These are phyloP conservation scores for Ustilago trichophora DNA, from an alignment of 1,284 basidiomycete species.

Conservation along the genomic window DNA sequence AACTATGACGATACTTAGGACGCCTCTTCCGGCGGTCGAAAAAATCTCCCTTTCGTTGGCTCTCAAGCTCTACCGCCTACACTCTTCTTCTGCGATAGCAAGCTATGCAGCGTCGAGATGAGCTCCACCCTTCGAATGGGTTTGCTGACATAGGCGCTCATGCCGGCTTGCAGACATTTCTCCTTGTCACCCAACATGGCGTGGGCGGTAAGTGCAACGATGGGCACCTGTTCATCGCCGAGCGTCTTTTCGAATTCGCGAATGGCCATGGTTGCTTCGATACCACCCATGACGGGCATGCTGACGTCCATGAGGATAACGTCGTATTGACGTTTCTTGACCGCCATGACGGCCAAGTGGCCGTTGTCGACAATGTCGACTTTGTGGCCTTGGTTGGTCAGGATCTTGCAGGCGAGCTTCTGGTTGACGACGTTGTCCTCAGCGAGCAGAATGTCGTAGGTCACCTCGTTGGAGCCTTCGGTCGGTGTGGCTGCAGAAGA, in stretches of 20 bases:
- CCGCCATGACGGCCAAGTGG: slow-evolving; percentile 85
- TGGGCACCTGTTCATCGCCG: slow-evolving; percentile 80
- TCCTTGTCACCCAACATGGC: slow-evolving; percentile 70
- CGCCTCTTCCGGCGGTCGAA: slow-evolving; percentile 16
- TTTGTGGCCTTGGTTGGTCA: slow-evolving; percentile 94
- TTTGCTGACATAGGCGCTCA: slow-evolving; percentile 63
- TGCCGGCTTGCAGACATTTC: slow-evolving; percentile 62
- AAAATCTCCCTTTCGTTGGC: too few relatives aligned
- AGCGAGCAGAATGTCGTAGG: slow-evolving; percentile 92
- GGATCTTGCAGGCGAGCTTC: slow-evolving; percentile 92
- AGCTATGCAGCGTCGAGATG: slow-evolving; percentile 57
- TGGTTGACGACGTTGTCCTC: slow-evolving; percentile 99
- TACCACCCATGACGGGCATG: slow-evolving; percentile 72
- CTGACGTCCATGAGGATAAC: slow-evolving; percentile 85
- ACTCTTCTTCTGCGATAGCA: slow-evolving; percentile 51
- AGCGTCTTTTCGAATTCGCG: slow-evolving; percentile 79
- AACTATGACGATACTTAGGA: background rate
- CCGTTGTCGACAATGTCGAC: slow-evolving; percentile 99
- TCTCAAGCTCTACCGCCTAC: slow-evolving; percentile 16
- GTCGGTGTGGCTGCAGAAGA: slow-evolving; percentile 85
- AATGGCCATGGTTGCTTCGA: slow-evolving; percentile 74
- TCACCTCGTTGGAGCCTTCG: slow-evolving; percentile 79
- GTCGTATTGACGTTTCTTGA: slow-evolving; percentile 80
- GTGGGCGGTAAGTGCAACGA: slow-evolving; percentile 93
- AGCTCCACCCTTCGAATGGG: slow-evolving; percentile 62